These are phyloP conservation scores for Cladorrhinum sp. DNA, from an alignment of 2,329 filamentous ascomycete genomes.

Conservation along the genomic window DNA sequence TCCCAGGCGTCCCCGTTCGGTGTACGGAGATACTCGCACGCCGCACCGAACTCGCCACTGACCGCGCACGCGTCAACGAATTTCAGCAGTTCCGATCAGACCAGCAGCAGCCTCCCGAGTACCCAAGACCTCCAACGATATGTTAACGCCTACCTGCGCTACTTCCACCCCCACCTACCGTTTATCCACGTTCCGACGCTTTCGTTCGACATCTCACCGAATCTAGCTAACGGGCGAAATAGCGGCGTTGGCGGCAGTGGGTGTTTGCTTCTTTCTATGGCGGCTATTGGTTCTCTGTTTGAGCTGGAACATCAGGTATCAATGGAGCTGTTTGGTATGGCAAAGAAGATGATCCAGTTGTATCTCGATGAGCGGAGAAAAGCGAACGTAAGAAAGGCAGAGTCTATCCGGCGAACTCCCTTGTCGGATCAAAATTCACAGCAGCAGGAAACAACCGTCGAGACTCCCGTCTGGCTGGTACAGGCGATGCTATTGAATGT, in stretches of 20 bases:
- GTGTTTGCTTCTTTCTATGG: constrained; percentile 84
- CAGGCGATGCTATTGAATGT: constrained; percentile 97
- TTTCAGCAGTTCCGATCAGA: constrained; percentile 50
- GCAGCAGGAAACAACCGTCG: constrained; percentile 58
- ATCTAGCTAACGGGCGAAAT: constrained; percentile 59
- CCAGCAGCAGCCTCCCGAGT: constrained; percentile 65
- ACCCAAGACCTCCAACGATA: constrained; percentile 86
- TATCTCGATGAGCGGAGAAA: constrained; percentile 90
- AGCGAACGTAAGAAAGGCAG: constrained; percentile 69
- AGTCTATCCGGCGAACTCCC: constrained; percentile 50
- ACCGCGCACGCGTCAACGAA: constrained; percentile 49
- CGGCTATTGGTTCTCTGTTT: constrained; percentile 71
- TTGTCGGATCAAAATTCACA: constrained; percentile 47
- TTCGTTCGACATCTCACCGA: constrained; percentile 78
- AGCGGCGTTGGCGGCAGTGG: constrained; percentile 72
- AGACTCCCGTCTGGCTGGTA: constrained; percentile 89
- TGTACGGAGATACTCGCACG: constrained; percentile 63
- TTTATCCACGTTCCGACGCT: constrained; percentile 90
- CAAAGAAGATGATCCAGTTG: constrained; percentile 91
- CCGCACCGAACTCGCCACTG: constrained; percentile 52
- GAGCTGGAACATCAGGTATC: constrained; percentile 79
- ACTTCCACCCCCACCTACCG: constrained; percentile 92
- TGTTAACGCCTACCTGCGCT: constrained; percentile 83
- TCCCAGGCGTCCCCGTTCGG: constrained; percentile 54
- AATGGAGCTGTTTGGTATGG: constrained; percentile 83